Conservation (phyloP, 2,329 filamentous ascomycete species). For the Daldinia sp. region DNA sequence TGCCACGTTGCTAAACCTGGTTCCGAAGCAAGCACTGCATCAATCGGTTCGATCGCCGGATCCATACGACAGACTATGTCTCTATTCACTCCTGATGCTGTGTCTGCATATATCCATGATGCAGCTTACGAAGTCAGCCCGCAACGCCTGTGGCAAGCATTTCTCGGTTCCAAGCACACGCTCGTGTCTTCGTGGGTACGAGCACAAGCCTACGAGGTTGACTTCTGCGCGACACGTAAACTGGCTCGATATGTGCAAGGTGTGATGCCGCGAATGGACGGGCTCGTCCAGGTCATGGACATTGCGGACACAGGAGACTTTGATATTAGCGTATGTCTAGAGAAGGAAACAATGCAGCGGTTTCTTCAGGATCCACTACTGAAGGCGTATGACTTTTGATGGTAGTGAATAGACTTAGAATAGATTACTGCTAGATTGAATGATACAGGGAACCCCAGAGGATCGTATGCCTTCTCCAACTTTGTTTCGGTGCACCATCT, state of each 20-base stretch:
- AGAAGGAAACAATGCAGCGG: constrained; percentile 45
- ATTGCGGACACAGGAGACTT: constrained; percentile 49
- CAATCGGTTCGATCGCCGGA: constrained; percentile 48
- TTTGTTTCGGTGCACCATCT: background rate
- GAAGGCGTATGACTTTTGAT: constrained; percentile 36
- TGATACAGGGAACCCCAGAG: background rate
- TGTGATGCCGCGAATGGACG: constrained; percentile 58
- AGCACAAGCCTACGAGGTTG: constrained; percentile 55
- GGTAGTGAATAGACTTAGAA: background rate
- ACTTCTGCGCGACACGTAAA: constrained; percentile 51
- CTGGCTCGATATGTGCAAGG: constrained; percentile 54
- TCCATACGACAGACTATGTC: constrained; percentile 54
- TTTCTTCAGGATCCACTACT: constrained; percentile 47
- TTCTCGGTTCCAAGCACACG: constrained; percentile 57
- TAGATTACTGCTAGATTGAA: background rate
- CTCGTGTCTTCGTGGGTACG: constrained; percentile 61
- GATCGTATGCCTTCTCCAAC: background rate
- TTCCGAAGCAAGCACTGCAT: constrained; percentile 22
- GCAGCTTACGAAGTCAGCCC: constrained; percentile 58
- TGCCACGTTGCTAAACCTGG: constrained; percentile 51
- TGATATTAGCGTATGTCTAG: constrained; percentile 53
- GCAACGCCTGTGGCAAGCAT: constrained; percentile 62
- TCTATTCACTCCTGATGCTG: constrained; percentile 53
- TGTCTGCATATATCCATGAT: constrained; percentile 58
- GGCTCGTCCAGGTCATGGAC: constrained; percentile 58